These are phyloP conservation scores for Pythium brachiatum DNA, from an alignment of 352 stramenopile genomes.

Conservation along the genomic window DNA sequence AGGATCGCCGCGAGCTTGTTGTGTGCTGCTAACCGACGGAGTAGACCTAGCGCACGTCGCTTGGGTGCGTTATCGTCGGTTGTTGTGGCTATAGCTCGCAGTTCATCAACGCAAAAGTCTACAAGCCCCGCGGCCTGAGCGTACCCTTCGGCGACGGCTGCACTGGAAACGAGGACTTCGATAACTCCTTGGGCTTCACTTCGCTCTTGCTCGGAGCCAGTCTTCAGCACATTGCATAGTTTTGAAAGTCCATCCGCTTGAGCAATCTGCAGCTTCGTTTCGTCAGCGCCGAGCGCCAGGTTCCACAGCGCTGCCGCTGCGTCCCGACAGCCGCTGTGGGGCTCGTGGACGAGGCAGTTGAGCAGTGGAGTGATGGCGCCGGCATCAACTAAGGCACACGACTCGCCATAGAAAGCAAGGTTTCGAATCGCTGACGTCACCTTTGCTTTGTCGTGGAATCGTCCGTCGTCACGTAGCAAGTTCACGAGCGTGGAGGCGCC, in stretches of 20 bases:
- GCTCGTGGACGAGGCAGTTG: not conserved
- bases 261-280: constrained; percentile 1
- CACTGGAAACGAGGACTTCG: not conserved
- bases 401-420: not conserved
- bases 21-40: not conserved
- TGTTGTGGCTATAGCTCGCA: not conserved
- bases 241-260: not conserved
- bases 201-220: not conserved
- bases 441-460: not conserved
- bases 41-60: not conserved
- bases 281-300: not conserved
- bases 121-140: not conserved
- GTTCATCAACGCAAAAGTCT: not conserved
- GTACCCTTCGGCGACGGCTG: not conserved
- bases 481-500: not conserved
- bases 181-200: not conserved
- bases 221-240: not conserved
- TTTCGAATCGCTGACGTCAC: not conserved
- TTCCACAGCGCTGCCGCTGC: not conserved
- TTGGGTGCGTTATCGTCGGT: not conserved
- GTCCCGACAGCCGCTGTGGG: not conserved
- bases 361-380: not conserved
- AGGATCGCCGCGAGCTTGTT: not conserved
- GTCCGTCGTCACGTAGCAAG: not conserved
- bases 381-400: not conserved